Conservation (phyloP, 192 early-diverging fungal species). For the Coemansia furcata region DNA sequence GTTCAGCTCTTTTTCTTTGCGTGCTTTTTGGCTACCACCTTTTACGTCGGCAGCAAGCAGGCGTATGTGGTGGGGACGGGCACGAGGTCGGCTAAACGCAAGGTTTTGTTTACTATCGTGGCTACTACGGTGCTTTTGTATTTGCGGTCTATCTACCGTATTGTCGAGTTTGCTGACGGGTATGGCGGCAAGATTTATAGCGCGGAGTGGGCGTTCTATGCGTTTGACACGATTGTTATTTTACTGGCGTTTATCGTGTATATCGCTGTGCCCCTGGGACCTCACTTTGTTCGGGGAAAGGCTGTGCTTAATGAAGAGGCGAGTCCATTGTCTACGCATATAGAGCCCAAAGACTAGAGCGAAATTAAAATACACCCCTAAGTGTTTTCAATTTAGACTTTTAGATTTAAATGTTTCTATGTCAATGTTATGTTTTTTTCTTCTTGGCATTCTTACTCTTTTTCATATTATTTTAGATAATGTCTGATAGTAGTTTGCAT, state of each 20-base stretch:
- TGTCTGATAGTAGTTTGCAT: not conserved
- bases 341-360: not conserved
- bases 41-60: conserved; percentile 28
- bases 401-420: not conserved
- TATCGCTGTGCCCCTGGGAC: conserved; percentile 33
- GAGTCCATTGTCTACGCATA: not conserved
- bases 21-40: conserved; percentile 27
- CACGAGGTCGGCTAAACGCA: conserved; percentile 18
- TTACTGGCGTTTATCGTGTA: conserved; percentile 44
- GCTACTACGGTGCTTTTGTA: conserved; percentile 40
- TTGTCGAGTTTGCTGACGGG: conserved; percentile 50
- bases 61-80: conserved; percentile 19
- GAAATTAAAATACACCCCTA: not conserved
- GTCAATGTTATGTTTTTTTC: not conserved
- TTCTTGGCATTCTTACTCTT: not conserved
- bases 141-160: conserved; percentile 49
- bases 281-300: conserved; percentile 9
- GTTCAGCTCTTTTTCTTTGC: conserved; percentile 50
- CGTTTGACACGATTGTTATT: conserved; percentile 52
- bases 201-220: conserved; percentile 53
- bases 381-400: not conserved
- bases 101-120: conserved; percentile 24
- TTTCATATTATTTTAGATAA: not conserved
- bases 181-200: conserved; percentile 45
- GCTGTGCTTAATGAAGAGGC: not conserved